Conservation (phyloP, 192 early-diverging fungal species). For the Mortierella antarctica region DNA sequence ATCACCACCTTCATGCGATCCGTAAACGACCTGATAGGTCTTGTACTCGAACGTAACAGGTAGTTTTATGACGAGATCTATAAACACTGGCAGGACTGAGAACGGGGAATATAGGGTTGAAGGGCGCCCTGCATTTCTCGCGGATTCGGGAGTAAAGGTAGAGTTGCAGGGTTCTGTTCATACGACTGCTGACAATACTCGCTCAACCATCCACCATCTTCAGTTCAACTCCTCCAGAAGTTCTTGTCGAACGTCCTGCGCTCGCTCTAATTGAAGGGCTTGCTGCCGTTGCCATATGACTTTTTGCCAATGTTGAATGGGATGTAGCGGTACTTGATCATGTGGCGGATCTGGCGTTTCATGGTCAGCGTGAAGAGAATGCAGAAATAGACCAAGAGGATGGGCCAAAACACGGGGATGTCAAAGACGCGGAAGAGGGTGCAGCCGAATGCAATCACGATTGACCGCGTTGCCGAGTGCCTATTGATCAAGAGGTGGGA, state of each 20-base stretch:
- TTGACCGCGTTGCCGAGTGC: constrained; percentile 85
- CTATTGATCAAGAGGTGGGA: constrained; percentile 57
- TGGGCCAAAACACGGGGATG: constrained; percentile 99
- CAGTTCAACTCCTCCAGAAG: no score
- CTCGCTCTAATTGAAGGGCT: constrained; percentile 6
- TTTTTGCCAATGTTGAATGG: constrained; percentile 87
- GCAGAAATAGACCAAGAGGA: constrained; percentile 95
- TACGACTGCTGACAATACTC: no score
- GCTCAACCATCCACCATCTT: no score
- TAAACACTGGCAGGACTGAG: no score
- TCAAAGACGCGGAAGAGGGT: constrained; percentile 91
- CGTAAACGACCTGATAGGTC: no score
- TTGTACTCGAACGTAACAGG: no score
- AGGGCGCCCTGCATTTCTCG: no score
- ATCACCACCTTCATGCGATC: no score
- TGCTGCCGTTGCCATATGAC: constrained; percentile 59
- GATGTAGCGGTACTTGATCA: constrained; percentile 95
- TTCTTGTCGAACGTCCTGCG: not conserved
- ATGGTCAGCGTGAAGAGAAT: constrained; percentile 95
- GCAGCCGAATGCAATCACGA: constrained; percentile 85
- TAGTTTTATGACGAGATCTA: no score
- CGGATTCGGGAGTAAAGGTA: no score
- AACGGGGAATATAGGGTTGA: no score
- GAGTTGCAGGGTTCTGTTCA: no score
- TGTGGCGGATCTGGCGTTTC: constrained; percentile 96